A percentile compares a stretch with the other conserved stretches of the same genome.
Conservation (phyloP, 129 eudicot species). For the Heracleum sosnowskyi region DNA sequence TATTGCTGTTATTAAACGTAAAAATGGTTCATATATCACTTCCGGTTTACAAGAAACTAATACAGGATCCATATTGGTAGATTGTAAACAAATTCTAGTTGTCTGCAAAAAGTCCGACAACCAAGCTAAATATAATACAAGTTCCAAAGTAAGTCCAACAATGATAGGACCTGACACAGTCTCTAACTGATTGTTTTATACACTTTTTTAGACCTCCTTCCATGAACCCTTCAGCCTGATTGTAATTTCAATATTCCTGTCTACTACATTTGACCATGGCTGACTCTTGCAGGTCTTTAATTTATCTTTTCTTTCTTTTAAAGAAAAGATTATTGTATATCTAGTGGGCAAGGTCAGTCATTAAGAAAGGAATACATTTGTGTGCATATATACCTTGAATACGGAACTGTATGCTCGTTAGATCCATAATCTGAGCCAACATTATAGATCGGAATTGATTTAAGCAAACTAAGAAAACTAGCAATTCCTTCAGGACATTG, state of each 20-base stretch:
- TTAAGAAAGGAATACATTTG: background rate
- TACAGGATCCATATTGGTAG: background rate
- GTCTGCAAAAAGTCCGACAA: background rate
- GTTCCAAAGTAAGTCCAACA: background rate
- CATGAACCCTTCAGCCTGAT: background rate
- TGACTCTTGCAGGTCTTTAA: background rate
- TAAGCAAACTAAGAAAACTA: constrained; percentile 73
- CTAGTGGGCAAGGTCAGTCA: background rate
- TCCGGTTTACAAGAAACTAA: background rate
- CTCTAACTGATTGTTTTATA: background rate
- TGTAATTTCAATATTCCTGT: background rate
- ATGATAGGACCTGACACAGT: background rate
- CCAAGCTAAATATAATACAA: background rate
- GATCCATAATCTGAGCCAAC: constrained; percentile 44
- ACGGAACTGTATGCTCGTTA: constrained; percentile 43
- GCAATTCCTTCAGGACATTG: constrained; percentile 74
- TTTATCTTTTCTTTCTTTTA: background rate
- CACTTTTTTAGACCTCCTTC: background rate
- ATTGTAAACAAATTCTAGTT: background rate
- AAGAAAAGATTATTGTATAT: background rate
- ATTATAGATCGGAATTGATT: constrained; percentile 66
- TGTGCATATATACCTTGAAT: constrained; percentile 44
- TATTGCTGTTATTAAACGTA: background rate
- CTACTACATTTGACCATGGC: too few relatives aligned
- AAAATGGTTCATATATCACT: background rate